phyloP scores from a whole-genome alignment of 768 basidiomycete species.

The Boletus subparvulus region DNA sequence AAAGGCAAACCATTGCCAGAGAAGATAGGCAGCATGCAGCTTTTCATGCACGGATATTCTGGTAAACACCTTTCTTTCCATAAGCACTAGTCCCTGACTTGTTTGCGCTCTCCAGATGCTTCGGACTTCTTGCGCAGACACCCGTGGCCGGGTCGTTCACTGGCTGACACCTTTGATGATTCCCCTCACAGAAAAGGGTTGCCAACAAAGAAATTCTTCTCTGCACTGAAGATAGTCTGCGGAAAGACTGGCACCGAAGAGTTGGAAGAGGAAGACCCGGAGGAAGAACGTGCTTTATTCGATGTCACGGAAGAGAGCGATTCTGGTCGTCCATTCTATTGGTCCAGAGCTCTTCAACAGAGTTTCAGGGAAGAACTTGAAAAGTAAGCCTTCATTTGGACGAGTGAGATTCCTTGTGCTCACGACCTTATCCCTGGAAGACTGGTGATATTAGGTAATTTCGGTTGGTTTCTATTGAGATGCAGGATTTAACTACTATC shows the following conservation, averaged over 20 bases:
- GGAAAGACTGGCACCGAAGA: constrained; percentile 79
- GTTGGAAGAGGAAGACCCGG: constrained; percentile 70
- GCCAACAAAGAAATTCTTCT: constrained; percentile 63
- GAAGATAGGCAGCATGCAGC: constrained; percentile 90
- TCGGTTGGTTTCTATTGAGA: not conserved
- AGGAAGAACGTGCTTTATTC: constrained; percentile 69
- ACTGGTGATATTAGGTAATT: constrained; percentile 75
- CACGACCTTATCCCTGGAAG: constrained; percentile 36
- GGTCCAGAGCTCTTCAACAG: constrained; percentile 75
- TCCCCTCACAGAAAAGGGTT: constrained; percentile 72
- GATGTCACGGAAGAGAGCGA: constrained; percentile 61
- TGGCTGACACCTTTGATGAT: constrained; percentile 85
- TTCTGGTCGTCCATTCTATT: constrained; percentile 68
- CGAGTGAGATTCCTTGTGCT: constrained; percentile 7
- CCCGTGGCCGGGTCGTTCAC: constrained; percentile 85
- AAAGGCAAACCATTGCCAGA: constrained; percentile 82
- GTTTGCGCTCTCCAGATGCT: constrained; percentile 53
- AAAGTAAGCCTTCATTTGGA: constrained; percentile 50
- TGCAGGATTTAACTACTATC: not conserved
- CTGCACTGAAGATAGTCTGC: constrained; percentile 76
- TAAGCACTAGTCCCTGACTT: not conserved
- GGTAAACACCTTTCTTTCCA: constrained; percentile 39
- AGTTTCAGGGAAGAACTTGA: constrained; percentile 87
- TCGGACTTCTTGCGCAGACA: constrained; percentile 84
- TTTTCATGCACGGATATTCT: constrained; percentile 80